Evolutionary conservation across 805 yeast species (phyloP), one percentile per base, ranked within the genome.

Genomic region (Candida germanica): DNA sequence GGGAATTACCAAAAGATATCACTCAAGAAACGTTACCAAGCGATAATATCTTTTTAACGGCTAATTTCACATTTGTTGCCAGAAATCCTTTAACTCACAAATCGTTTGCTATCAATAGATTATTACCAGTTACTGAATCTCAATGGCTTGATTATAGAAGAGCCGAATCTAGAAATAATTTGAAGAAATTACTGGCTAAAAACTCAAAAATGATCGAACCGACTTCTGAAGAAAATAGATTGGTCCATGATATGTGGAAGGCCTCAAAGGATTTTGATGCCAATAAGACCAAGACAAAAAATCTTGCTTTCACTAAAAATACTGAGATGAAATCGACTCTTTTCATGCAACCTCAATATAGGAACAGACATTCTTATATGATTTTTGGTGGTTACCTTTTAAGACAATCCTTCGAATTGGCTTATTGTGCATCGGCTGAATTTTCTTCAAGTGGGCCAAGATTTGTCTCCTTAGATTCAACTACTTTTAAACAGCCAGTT

Each of bases 321-420:
- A 81, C 96, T 1, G 64, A 59, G 35, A 72, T 85, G 35, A 67
- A 75, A 35, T 83, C 95, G 8, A 86, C 96, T 5, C 74, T 82
- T 51, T 80, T 88, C 61, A 91, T 89, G 91, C 97, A 89, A 62
- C 97, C 97, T 1, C 97, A 89, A 65, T 89, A 88, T 65, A 78
- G 97, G 63, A 89, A 89, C 67, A 77, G 96, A 57, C 96, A 89
- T 57, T 84, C 94, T 3, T 87, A 83, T 62, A 87, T 88, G 87
- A 86, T 89, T 30, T 89, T 89, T 59, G 98, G 98, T 50, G 98
- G 98, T 19, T 89, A 89, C 53, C 66, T 89, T 53, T 75, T 89
- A 69, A 79, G 96, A 59, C 95, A 88, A 62, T 79, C 95, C 2
- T 89, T 89, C 57, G 98, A 89, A 58, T 75, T 89, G 51, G 97